Evolutionary conservation across 1,284 basidiomycete species (phyloP).

Genomic region (Bondarzewia mesenterica): DNA sequence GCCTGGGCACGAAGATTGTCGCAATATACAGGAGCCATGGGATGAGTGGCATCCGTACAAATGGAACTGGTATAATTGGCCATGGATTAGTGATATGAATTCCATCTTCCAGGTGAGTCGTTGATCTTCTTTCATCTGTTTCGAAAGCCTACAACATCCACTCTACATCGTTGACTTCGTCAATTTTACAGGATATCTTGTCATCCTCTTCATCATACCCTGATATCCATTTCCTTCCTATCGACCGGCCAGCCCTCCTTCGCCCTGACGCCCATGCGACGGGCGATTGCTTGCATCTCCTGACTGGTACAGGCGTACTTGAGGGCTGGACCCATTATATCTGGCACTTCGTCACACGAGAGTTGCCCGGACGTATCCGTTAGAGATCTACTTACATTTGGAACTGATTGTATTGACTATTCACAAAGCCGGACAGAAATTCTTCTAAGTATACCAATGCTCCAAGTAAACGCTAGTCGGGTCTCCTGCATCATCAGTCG

Average conservation of each 20-base stretch:
- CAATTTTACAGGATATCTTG: slow-evolving; percentile 40
- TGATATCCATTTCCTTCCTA: slow-evolving; percentile 48
- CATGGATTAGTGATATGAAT: slow-evolving; percentile 48
- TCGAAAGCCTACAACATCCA: not conserved
- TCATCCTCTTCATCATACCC: slow-evolving; percentile 30
- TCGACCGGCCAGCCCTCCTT: slow-evolving; percentile 50
- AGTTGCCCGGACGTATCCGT: slow-evolving; percentile 14
- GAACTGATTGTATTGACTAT: no score
- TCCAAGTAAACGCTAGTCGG: no score
- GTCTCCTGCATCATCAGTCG: no score
- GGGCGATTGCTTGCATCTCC: slow-evolving; percentile 57
- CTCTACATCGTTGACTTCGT: not conserved
- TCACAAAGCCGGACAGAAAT: no score
- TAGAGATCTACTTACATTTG: not conserved
- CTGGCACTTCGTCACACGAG: slow-evolving; percentile 49
- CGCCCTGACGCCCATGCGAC: slow-evolving; percentile 57
- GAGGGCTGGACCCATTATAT: slow-evolving; percentile 69
- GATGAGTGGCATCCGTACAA: slow-evolving; percentile 30
- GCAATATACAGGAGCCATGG: slow-evolving; percentile 35
- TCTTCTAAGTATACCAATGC: no score
- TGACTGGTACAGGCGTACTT: slow-evolving; percentile 54
- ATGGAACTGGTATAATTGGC: slow-evolving; percentile 57
- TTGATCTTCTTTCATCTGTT: slow-evolving; percentile 1
- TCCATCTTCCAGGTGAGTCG: slow-evolving; percentile 41
- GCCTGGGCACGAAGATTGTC: slow-evolving; percentile 59